Conservation (phyloP, 805 yeast species). For the Metschnikowia bowlesiae region DNA sequence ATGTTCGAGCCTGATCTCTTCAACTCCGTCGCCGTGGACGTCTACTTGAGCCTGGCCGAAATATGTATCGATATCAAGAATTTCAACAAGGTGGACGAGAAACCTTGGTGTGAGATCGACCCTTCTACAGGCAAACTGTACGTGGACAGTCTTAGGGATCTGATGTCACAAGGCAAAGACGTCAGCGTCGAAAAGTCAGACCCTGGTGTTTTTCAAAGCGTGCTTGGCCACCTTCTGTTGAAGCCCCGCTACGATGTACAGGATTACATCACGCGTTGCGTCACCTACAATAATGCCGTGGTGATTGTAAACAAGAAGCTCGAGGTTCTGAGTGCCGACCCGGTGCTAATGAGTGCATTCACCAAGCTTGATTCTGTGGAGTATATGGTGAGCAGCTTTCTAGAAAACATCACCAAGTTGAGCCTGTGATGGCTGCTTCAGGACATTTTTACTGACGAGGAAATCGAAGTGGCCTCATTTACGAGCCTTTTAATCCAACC, state of each 20-base stretch:
- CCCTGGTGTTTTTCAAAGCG: constrained; percentile 16
- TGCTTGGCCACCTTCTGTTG: constrained; percentile 25
- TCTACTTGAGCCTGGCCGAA: constrained; percentile 59
- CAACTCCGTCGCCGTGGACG: constrained; percentile 47
- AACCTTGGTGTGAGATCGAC: constrained; percentile 62
- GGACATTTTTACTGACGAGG: too few species aligned
- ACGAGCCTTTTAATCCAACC: too few species aligned
- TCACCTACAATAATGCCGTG: constrained; percentile 55
- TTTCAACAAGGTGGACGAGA: constrained; percentile 44
- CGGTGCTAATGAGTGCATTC: constrained; percentile 55
- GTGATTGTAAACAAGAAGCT: constrained; percentile 59
- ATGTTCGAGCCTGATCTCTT: constrained; percentile 47
- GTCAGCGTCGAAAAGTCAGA: constrained; percentile 6
- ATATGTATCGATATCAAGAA: constrained; percentile 56
- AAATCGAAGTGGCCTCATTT: too few species aligned
- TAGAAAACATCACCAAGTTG: constrained; percentile 18
- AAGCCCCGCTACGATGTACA: constrained; percentile 33
- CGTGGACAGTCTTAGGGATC: constrained; percentile 54
- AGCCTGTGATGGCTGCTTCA: background rate
- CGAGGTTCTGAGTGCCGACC: constrained; percentile 64
- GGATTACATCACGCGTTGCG: constrained; percentile 55
- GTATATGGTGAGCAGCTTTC: constrained; percentile 37
- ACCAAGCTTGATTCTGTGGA: constrained; percentile 63
- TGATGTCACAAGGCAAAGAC: constrained; percentile 35
- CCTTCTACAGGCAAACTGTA: constrained; percentile 43